These are phyloP conservation scores for Coniochaeta prunicola DNA, from an alignment of 2,329 filamentous ascomycete species.

Conservation along the genomic window DNA sequence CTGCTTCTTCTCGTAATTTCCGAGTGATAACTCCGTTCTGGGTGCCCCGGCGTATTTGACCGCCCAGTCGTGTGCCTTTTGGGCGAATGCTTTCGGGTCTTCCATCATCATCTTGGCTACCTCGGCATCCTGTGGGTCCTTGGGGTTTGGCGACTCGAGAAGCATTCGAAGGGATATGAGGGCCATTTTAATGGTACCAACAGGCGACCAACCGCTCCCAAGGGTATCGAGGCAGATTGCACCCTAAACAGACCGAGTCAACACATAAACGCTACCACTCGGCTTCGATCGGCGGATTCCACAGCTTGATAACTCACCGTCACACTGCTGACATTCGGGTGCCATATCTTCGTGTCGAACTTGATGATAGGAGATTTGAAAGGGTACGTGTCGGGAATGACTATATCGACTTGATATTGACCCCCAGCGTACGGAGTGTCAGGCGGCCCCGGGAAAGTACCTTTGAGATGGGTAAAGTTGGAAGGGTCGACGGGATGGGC, in stretches of 20 bases:
- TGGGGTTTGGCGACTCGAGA: constrained; percentile 87
- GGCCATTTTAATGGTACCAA: constrained; percentile 92
- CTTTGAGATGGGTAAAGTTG: constrained; percentile 75
- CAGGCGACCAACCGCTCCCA: constrained; percentile 84
- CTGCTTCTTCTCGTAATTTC: constrained; percentile 39
- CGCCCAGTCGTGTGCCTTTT: constrained; percentile 85
- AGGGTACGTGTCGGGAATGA: constrained; percentile 81
- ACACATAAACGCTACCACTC: constrained; percentile 8
- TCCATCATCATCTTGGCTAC: constrained; percentile 85
- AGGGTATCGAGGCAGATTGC: constrained; percentile 96
- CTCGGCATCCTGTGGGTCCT: constrained; percentile 93
- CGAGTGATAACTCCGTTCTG: constrained; percentile 26
- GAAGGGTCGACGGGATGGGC: constrained; percentile 58
- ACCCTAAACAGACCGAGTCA: constrained; percentile 47
- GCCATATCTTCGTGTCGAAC: constrained; percentile 92
- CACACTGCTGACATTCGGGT: constrained; percentile 92
- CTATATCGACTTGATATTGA: constrained; percentile 74
- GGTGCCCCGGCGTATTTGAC: constrained; percentile 76
- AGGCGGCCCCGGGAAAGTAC: constrained; percentile 77
- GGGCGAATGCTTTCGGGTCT: constrained; percentile 70
- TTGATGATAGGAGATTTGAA: constrained; percentile 89
- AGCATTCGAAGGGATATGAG: constrained; percentile 89
- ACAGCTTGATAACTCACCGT: constrained; percentile 54
- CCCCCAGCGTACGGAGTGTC: constrained; percentile 92
- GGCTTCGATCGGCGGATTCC: background rate